These are phyloP conservation scores for Blastomyces parvus DNA, from an alignment of 2,329 filamentous ascomycete species.

Conservation along the genomic window DNA sequence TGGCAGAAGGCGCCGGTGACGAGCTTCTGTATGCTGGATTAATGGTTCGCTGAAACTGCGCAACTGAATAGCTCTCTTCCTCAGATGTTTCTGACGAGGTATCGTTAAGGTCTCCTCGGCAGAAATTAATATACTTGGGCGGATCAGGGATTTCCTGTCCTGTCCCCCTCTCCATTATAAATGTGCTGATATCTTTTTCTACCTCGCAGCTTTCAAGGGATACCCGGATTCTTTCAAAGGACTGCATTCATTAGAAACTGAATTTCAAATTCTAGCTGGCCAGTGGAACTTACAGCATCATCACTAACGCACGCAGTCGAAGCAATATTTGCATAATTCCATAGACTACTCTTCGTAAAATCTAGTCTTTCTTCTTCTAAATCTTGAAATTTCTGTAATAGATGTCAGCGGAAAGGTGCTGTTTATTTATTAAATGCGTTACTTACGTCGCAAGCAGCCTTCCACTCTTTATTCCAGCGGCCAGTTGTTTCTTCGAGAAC, in stretches of 20 bases:
- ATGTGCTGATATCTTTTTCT: conserved; percentile 80
- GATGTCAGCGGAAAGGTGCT: conserved; percentile 17
- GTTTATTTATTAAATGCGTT: not conserved
- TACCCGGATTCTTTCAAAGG: conserved; percentile 90
- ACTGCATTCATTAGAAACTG: conserved; percentile 32
- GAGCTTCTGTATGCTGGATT: conserved; percentile 95
- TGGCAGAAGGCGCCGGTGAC: conserved; percentile 87
- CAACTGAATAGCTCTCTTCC: conserved; percentile 87
- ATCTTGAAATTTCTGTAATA: conserved; percentile 81
- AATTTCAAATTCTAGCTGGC: not conserved
- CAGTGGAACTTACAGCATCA: conserved; percentile 52
- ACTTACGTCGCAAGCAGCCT: conserved; percentile 70
- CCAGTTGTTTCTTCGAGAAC: conserved; percentile 87
- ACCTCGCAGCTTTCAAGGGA: conserved; percentile 94
- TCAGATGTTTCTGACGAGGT: conserved; percentile 73
- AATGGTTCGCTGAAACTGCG: conserved; percentile 88
- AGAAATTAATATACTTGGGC: conserved; percentile 98
- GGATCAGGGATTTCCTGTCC: conserved; percentile 96
- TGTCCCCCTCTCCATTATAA: conserved; percentile 82
- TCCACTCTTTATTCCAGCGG: conserved; percentile 98
- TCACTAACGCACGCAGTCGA: conserved; percentile 97
- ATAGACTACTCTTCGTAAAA: conserved; percentile 94
- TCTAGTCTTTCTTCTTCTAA: conserved; percentile 94
- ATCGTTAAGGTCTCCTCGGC: conserved; percentile 74
- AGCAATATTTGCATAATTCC: conserved; percentile 95